Evolutionary conservation across 148 eudicot species (phyloP).

Genomic region (Silene latifolia): DNA sequence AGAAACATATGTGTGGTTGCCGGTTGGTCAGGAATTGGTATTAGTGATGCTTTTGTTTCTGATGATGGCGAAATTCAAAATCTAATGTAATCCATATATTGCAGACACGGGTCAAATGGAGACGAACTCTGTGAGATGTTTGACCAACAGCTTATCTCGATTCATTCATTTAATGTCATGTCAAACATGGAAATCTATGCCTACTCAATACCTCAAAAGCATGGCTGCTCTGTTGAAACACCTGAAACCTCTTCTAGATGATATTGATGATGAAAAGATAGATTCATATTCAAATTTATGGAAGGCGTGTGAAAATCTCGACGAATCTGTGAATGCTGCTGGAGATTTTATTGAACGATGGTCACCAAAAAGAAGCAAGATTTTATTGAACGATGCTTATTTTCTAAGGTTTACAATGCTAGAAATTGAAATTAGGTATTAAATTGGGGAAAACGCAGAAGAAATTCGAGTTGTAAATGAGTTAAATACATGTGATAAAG

Average conservation of each 20-base stretch:
- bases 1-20: too few relatives aligned
- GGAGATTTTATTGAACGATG: constrained; percentile 77
- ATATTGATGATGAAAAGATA: constrained; percentile 41
- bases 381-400: too few relatives aligned
- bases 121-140: constrained; percentile 56
- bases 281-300: constrained; percentile 46
- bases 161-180: constrained; percentile 82
- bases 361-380: constrained; percentile 66
- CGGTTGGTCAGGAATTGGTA: too few relatives aligned
- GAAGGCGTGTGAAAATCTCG: constrained; percentile 68
- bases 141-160: constrained; percentile 77
- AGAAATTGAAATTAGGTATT: too few relatives aligned
- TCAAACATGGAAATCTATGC: constrained; percentile 49
- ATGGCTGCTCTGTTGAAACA: constrained; percentile 55
- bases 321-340: constrained; percentile 63
- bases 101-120: constrained; percentile 64
- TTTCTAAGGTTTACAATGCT: too few relatives aligned
- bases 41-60: not conserved
- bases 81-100: too few relatives aligned
- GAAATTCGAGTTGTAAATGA: too few relatives aligned
- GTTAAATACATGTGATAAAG: too few relatives aligned
- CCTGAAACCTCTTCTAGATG: constrained; percentile 66
- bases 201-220: constrained; percentile 46
- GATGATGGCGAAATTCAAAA: not conserved
- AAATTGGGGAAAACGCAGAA: too few relatives aligned